A percentile compares a stretch with the other conserved stretches of the same genome.
These are phyloP conservation scores for Diaporthe sp. DNA, from an alignment of 2,329 filamentous ascomycete species.

Conservation along the genomic window DNA sequence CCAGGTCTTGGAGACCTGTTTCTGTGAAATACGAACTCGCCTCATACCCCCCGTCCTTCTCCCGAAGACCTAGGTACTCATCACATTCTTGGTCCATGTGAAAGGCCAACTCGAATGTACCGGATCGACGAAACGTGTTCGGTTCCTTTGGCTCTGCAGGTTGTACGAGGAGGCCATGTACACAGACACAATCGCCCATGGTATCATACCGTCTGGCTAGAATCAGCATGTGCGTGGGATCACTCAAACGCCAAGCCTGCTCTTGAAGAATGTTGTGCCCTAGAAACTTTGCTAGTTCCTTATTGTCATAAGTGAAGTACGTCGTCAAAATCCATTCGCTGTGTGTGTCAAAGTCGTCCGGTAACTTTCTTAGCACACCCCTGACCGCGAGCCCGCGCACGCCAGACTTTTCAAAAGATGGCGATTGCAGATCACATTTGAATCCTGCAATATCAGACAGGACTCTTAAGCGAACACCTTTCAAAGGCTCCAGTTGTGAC, in stretches of 20 bases:
- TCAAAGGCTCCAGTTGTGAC: not conserved
- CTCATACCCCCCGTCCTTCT: not conserved
- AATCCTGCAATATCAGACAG: conserved; percentile 1
- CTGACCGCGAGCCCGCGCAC: not conserved
- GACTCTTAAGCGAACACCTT: not conserved
- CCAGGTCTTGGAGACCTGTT: not conserved
- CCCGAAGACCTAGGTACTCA: not conserved
- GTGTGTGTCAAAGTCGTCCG: not conserved
- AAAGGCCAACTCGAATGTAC: not conserved
- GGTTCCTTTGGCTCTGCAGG: not conserved
- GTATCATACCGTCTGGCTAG: not conserved
- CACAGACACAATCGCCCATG: rapidly evolving
- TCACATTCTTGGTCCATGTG: not conserved
- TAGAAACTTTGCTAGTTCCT: not conserved
- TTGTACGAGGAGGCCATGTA: not conserved
- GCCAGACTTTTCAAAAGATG: not conserved
- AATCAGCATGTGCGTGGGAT: not conserved
- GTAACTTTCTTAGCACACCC: not conserved
- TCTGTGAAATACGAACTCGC: not conserved
- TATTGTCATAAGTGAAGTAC: not conserved
- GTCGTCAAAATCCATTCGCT: not conserved
- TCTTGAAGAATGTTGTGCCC: not conserved
- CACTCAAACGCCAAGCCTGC: not conserved
- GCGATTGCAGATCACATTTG: not conserved
- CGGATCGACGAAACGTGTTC: not conserved